Conservation (phyloP, 2,329 filamentous ascomycete genomes). For the Stagonosporopsis chrysanthemi region DNA sequence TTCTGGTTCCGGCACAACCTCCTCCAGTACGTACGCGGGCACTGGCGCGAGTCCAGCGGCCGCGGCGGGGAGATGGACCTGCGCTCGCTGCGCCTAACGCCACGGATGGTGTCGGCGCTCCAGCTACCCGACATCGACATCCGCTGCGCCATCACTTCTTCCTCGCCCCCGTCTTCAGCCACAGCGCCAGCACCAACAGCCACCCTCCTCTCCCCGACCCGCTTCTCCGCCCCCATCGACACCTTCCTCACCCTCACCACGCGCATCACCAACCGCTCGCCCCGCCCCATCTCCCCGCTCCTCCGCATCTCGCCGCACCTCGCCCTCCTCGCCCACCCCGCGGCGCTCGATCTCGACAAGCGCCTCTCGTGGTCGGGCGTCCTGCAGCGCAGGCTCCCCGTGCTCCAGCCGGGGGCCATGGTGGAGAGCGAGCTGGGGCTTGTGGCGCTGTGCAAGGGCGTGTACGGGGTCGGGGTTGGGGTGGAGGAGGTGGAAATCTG, state of each 20-base stretch:
- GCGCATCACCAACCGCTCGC: slow-evolving; percentile 76
- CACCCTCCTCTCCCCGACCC: slow-evolving; percentile 53
- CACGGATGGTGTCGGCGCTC: slow-evolving; percentile 83
- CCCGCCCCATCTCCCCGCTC: slow-evolving; percentile 71
- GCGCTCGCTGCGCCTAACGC: slow-evolving; percentile 74
- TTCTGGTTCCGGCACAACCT: slow-evolving; percentile 93
- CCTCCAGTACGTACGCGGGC: slow-evolving; percentile 72
- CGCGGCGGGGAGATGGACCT: slow-evolving; percentile 76
- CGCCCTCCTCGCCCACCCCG: slow-evolving; percentile 72
- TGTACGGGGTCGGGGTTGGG: slow-evolving; percentile 81
- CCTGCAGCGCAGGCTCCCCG: slow-evolving; percentile 75
- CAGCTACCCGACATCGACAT: slow-evolving; percentile 78
- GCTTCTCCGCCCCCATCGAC: slow-evolving; percentile 62
- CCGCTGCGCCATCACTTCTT: background rate
- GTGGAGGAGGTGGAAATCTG: slow-evolving; percentile 78
- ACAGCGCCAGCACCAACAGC: background rate
- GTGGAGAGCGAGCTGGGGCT: slow-evolving; percentile 72
- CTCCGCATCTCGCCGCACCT: slow-evolving; percentile 80
- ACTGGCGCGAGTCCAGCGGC: slow-evolving; percentile 69
- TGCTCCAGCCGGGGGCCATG: slow-evolving; percentile 66
- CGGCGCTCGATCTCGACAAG: slow-evolving; percentile 81
- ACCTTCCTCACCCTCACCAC: slow-evolving; percentile 74
- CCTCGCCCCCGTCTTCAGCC: background rate
- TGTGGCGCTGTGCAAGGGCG: slow-evolving; percentile 77
- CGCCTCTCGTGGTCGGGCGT: slow-evolving; percentile 87